Conservation (phyloP, 208 protist species). For the Leishmania tropica region DNA sequence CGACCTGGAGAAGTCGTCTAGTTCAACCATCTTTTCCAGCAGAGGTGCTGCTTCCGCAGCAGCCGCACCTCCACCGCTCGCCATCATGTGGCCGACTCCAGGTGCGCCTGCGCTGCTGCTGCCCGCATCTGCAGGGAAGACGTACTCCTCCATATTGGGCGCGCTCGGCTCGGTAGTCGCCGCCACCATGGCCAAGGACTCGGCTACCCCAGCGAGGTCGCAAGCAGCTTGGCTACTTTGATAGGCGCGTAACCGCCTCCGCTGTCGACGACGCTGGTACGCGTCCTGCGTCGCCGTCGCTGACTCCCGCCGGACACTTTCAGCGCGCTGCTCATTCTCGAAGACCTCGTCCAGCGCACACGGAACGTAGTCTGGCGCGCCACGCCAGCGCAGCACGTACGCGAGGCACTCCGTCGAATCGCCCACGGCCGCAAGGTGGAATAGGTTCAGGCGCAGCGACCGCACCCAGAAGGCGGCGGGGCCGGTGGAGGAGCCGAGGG, state of each 20-base stretch:
- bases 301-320: constrained; percentile 16
- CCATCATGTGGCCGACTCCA: background rate
- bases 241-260: constrained; percentile 3
- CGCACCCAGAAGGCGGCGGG: constrained; percentile 17
- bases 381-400: constrained; percentile 38
- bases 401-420: constrained; percentile 50
- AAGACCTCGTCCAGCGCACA: constrained; percentile 23
- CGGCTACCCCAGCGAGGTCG: background rate
- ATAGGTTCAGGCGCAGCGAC: constrained; percentile 29
- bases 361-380: constrained; percentile 41
- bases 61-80: background rate
- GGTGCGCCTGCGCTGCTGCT: constrained; percentile 11
- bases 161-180: background rate
- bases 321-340: constrained; percentile 4
- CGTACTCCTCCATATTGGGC: background rate
- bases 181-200: background rate
- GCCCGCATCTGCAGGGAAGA: background rate
- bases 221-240: background rate
- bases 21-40: background rate
- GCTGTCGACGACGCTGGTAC: constrained; percentile 11
- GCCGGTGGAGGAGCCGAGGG: constrained; percentile 14
- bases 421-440: constrained; percentile 47
- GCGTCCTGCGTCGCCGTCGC: constrained; percentile 18
- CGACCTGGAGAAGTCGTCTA: background rate
- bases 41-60: background rate